Percentiles rank a stretch among this genome's conserved stretches.
These are phyloP conservation scores for Cerioporus squamosus DNA, from an alignment of 1,284 basidiomycete species.

Conservation along the genomic window DNA sequence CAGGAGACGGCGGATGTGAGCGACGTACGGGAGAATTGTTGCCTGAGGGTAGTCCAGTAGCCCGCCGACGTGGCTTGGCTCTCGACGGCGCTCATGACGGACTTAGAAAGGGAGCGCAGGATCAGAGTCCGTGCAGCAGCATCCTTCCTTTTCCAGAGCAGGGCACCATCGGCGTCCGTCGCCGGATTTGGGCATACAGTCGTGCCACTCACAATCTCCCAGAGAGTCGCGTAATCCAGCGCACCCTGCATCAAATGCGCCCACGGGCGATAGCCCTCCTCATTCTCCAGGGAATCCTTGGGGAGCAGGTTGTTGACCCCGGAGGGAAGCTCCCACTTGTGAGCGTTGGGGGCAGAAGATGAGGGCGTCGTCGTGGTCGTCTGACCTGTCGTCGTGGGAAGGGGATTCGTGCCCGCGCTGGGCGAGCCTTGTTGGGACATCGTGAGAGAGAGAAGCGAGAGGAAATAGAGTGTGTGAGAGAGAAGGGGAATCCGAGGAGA, in stretches of 20 bases:
- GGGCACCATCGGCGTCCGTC: neutral
- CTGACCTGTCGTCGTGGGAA: neutral
- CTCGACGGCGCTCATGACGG: neutral
- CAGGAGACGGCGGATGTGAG: neutral
- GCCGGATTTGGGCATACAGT: neutral
- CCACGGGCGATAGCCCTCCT: slow-evolving; percentile 1
- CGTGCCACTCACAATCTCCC: slow-evolving; percentile 4
- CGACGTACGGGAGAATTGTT: slow-evolving; percentile 7
- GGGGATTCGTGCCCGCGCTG: neutral
- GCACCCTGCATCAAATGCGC: neutral
- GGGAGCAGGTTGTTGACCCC: neutral
- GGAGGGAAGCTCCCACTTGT: slow-evolving; percentile 4
- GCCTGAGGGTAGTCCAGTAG: slow-evolving; percentile 3
- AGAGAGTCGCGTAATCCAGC: slow-evolving; percentile 5
- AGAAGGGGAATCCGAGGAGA: too few relatives aligned
- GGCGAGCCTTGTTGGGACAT: too few relatives aligned
- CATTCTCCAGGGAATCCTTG: slow-evolving; percentile 1
- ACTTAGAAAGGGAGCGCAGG: neutral
- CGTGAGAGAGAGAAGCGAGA: neutral
- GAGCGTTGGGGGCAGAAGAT: too few relatives aligned
- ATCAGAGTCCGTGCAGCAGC: slow-evolving; percentile 1
- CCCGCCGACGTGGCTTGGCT: neutral
- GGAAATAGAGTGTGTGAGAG: neutral
- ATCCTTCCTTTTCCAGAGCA: slow-evolving; percentile 3
- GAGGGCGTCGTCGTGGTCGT: too few relatives aligned